These are phyloP conservation scores for Ogataea polymorpha DNA, from an alignment of 805 yeast species.

Conservation along the genomic window DNA sequence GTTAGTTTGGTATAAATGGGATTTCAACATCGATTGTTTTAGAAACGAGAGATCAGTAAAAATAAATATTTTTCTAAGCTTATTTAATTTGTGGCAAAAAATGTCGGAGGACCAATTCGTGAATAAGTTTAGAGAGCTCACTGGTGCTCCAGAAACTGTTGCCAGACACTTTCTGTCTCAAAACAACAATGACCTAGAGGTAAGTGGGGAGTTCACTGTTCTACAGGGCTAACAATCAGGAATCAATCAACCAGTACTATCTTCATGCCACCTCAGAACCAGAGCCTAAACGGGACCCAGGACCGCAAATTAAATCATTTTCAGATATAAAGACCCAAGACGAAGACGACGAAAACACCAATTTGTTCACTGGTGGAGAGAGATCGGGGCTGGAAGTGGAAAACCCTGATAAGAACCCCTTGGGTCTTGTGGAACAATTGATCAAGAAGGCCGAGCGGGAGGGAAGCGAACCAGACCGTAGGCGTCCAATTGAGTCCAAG, in stretches of 20 bases:
- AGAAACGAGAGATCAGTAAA: conserved; percentile 1
- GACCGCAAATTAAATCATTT: conserved; percentile 30
- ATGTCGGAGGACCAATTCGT: conserved; percentile 20
- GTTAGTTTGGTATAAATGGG: conserved; percentile 31
- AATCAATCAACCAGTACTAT: conserved; percentile 29
- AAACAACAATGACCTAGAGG: conserved; percentile 29
- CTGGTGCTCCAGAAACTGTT: conserved; percentile 35
- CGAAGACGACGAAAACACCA: conserved; percentile 33
- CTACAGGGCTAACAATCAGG: conserved; percentile 11
- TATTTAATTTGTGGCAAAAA: conserved; percentile 7
- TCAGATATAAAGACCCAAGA: conserved; percentile 33
- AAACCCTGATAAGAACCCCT: conserved; percentile 52
- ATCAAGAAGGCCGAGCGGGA: conserved; percentile 67
- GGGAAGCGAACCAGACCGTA: conserved; percentile 46
- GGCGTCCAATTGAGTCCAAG: conserved; percentile 25
- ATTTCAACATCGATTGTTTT: conserved; percentile 45
- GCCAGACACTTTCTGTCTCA: conserved; percentile 37
- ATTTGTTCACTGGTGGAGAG: conserved; percentile 58
- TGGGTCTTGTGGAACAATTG: conserved; percentile 49
- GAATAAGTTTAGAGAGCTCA: conserved; percentile 36
- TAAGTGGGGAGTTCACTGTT: conserved; percentile 12
- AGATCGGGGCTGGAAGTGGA: conserved; percentile 79
- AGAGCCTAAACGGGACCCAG: conserved; percentile 1
- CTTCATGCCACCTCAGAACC: conserved; percentile 18
- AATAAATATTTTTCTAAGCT: not conserved